Base-by-base conservation (phyloP, 2,329 filamentous ascomycete species). In the Anisogramma anomala region DNA sequence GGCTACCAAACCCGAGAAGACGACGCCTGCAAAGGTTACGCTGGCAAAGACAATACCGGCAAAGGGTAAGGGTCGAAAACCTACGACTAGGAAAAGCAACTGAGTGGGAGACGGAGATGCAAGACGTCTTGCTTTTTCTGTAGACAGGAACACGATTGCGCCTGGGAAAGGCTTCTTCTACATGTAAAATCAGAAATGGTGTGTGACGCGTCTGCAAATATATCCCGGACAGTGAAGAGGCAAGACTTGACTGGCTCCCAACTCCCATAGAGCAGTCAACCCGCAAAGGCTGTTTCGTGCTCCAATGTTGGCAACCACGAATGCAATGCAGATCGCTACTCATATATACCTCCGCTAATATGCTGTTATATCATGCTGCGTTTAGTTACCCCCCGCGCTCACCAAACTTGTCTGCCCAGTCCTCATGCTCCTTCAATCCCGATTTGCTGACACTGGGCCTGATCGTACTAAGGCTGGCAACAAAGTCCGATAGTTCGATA, bases 351-450 rank as follows among this genome's bases (percentile, higher is more conserved):
- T n/a, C n/a, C n/a, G n/a, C n/a, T n/a, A n/a, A n/a, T n/a, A n/a
- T n/a, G n/a, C 9, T 28, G 33, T 15, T 38, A 32, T 18, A 13
- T 10, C 13, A 9, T 26, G 7, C 18, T 27, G 17, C 13, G 6
- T 11, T 60, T 63, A 94, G 15, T 60, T 63, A 94, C 15, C 86
- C 86, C 26, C 87, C 89, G 30, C 89, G 68, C 62, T 98, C 91
- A 33, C 91, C 91, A 68, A 91, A 98, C 58, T 94, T 82, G 56
- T 61, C 78, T 3, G 91, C 87, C 91, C 91, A 98, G 48, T 93
- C 82, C 61, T 96, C 91, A 58, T 93, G 95, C 56, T 87, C 75
- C 56, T 85, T 82, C 28, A 98, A 62, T 0, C 91, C 87, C 39
- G 84, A 70, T 56, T 80, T 83, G 56, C 84, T 86, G 3, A 98